Evolutionary conservation across 148 eudicot genomes (phyloP).

Genomic region (Vaccinium myrtillus): DNA sequence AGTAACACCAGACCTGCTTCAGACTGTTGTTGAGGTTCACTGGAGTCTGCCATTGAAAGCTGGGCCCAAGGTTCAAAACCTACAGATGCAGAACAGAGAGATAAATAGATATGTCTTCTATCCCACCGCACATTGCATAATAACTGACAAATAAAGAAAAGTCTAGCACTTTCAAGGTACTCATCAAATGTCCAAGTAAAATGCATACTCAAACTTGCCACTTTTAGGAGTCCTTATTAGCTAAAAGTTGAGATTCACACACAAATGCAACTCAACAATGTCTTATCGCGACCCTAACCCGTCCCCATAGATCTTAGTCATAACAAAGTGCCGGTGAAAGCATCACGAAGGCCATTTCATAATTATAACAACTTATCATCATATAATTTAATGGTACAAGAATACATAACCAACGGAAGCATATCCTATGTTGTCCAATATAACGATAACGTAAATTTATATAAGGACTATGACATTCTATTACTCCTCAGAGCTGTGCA

Average conservation of each 20-base stretch:
- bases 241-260: neutral
- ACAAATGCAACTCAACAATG: neutral
- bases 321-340: too few relatives aligned
- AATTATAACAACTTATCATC: too few relatives aligned
- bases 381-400: too few relatives aligned
- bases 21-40: constrained; percentile 22
- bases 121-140: neutral
- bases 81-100: neutral
- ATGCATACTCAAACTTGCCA: neutral
- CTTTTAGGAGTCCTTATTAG: neutral
- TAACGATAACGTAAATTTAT: too few relatives aligned
- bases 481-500: too few relatives aligned
- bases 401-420: too few relatives aligned
- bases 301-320: too few relatives aligned
- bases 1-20: constrained; percentile 31
- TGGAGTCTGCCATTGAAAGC: constrained; percentile 18
- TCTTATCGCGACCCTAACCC: neutral
- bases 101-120: neutral
- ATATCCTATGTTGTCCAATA: too few relatives aligned
- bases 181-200: neutral
- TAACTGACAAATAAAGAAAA: neutral
- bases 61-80: constrained; percentile 4
- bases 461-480: too few relatives aligned
- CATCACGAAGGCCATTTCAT: too few relatives aligned
- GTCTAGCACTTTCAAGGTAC: neutral